These are phyloP conservation scores for Aphanomyces invadans DNA, from an alignment of 352 stramenopile genomes.

Conservation along the genomic window DNA sequence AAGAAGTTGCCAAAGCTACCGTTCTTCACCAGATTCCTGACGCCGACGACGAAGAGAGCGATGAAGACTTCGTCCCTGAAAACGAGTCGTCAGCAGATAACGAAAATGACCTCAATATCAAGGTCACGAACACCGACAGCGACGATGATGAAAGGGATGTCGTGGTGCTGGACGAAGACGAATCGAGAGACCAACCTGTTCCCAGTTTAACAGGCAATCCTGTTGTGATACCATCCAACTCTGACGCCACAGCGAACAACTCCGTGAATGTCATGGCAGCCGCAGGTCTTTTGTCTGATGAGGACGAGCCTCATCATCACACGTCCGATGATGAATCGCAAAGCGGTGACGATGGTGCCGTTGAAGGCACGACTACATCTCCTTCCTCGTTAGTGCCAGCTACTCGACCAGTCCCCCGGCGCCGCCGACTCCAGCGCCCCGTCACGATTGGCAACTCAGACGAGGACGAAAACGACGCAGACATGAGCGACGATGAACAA, in stretches of 20 bases:
- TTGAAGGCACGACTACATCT: too few species aligned
- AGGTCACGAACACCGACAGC: not conserved
- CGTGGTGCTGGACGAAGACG: not conserved
- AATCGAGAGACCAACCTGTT: too few species aligned
- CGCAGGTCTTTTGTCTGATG: constrained; percentile 8
- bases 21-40: constrained; percentile 18
- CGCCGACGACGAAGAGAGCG: constrained; percentile 19
- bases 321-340: constrained; percentile 46
- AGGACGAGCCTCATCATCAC: constrained; percentile 43
- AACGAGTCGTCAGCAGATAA: constrained; percentile 16
- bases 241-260: not conserved
- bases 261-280: not conserved
- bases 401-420: not conserved
- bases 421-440: not conserved
- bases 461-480: constrained; percentile 25
- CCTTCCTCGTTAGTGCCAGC: not conserved
- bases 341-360: constrained; percentile 33
- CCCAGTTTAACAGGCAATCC: too few species aligned
- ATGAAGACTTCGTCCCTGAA: constrained; percentile 23
- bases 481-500: constrained; percentile 10
- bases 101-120: not conserved
- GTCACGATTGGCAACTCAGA: constrained; percentile 1
- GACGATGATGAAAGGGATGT: constrained; percentile 26
- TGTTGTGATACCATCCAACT: too few species aligned
- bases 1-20: constrained; percentile 20